Percentiles rank a stretch among this genome's conserved stretches.
Conservation (phyloP, 1,284 basidiomycete genomes). For the Abortiporus biennis region DNA sequence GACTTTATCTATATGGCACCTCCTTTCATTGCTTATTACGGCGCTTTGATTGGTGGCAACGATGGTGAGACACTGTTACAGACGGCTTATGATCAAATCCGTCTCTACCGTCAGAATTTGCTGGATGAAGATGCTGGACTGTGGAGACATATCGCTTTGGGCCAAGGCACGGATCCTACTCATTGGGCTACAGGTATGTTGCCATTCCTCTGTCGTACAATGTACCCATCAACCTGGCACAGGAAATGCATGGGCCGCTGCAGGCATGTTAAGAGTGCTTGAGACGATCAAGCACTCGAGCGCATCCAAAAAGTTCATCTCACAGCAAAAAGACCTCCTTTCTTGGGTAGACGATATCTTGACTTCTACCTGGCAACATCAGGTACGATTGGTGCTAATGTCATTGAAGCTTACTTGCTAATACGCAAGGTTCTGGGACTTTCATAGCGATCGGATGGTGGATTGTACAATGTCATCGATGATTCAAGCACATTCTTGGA, state of each 20-base stretch:
- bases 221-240: not conserved
- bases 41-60: slow-evolving; percentile 37
- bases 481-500: slow-evolving; percentile 41
- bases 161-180: slow-evolving; percentile 38
- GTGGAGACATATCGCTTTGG: slow-evolving; percentile 50
- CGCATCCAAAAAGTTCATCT: slow-evolving; percentile 29
- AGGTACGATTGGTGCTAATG: slow-evolving; percentile 27
- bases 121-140: slow-evolving; percentile 33
- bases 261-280: slow-evolving; percentile 59
- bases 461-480: slow-evolving; percentile 48
- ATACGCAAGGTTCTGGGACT: not conserved
- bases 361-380: slow-evolving; percentile 39
- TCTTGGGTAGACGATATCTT: slow-evolving; percentile 58
- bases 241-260: slow-evolving; percentile 67
- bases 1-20: slow-evolving; percentile 72
- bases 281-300: slow-evolving; percentile 48
- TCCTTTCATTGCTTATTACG: slow-evolving; percentile 77
- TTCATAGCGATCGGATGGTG: slow-evolving; percentile 29
- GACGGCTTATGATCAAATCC: slow-evolving; percentile 60
- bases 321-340: slow-evolving; percentile 42
- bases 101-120: slow-evolving; percentile 53
- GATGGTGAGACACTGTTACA: slow-evolving; percentile 42
- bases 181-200: slow-evolving; percentile 47
- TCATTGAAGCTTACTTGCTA: not conserved
- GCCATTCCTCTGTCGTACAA: not conserved